Base-by-base conservation (phyloP, 805 yeast species). In the Saturnispora galanensis region DNA sequence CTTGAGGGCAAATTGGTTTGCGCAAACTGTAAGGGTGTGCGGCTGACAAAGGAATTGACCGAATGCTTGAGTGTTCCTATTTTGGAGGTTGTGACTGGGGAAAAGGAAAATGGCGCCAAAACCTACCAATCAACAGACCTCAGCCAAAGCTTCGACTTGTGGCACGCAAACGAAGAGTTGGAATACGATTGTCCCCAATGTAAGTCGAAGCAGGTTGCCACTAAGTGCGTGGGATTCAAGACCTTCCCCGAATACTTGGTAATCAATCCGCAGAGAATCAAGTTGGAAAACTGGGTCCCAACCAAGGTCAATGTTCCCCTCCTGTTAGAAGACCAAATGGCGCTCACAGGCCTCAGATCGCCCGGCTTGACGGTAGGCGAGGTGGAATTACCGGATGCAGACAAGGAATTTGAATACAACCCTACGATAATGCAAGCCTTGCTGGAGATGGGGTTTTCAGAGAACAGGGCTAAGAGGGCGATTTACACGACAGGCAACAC, bases 281-380 rank as follows among this genome's bases (percentile, higher is more conserved):
- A 81, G 50, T 64, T 94, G 32, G 84, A 80, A 37, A 86, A 87
- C 56, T 93, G 97, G 97, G 83, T 79, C 2, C 97, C 97, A 0
- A 69, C 76, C 0, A 93, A 93, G 59, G 70, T 84, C 1, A 82
- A 79, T 48, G 84, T 81, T 5, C 94, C 94, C 2, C 70, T 90
- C 11, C 62, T 41, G 51, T 77, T 57, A 57, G 64, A 70, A 45
- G 57, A 60, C 36, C 8, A 26, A 31, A 53, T 83, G 36, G 69
- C 73, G 47, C 49, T 90, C 2, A 60, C 68, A 2, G 48, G 53
- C 1, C 74, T 65, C 47, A 47, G 56, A 16, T 62, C 79, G 0
- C 58, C 62, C 1, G 79, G 74, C 1, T 61, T 69, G 31, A 65
- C 64, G 21, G 57, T 57, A 0, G 68, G 53, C 3, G 81, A 75